phyloP scores from a whole-genome alignment of 108 stramenopile genomes.

The Pseudonitzschia pungens region DNA sequence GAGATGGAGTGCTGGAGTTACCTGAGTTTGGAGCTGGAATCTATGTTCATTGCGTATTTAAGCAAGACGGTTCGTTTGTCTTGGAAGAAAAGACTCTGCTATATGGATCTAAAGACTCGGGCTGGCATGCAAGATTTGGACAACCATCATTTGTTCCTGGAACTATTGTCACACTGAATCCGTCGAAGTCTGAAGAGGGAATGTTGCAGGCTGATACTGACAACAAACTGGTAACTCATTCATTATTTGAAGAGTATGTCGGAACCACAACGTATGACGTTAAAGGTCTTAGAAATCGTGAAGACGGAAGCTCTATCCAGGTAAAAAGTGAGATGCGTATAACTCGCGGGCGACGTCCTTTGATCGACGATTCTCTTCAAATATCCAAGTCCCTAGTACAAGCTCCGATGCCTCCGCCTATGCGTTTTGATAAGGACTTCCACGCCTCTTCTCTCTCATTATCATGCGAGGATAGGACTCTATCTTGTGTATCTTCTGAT shows the following conservation, averaged over 20 bases:
- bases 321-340: conserved; percentile 70
- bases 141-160: conserved; percentile 78
- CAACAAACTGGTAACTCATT: conserved; percentile 29
- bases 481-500: conserved; percentile 68
- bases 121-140: conserved; percentile 87
- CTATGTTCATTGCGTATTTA: conserved; percentile 47
- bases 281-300: conserved; percentile 51
- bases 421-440: conserved; percentile 69
- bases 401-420: conserved; percentile 50
- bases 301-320: conserved; percentile 45
- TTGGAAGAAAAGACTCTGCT: conserved; percentile 62
- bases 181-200: conserved; percentile 17
- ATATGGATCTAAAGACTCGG: conserved; percentile 80
- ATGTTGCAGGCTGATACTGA: conserved; percentile 22
- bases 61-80: conserved; percentile 63
- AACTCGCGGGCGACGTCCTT: conserved; percentile 31
- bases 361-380: not conserved
- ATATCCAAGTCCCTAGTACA: conserved; percentile 9
- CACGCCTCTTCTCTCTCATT: conserved; percentile 72
- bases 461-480: conserved; percentile 64
- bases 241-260: conserved; percentile 63
- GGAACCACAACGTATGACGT: conserved; percentile 60
- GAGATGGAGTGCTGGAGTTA: conserved; percentile 78
- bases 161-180: conserved; percentile 50
- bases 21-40: conserved; percentile 86